These are phyloP conservation scores for Urochloa ruziziensis DNA, from an alignment of 176 grass and related monocot genomes.

Conservation along the genomic window DNA sequence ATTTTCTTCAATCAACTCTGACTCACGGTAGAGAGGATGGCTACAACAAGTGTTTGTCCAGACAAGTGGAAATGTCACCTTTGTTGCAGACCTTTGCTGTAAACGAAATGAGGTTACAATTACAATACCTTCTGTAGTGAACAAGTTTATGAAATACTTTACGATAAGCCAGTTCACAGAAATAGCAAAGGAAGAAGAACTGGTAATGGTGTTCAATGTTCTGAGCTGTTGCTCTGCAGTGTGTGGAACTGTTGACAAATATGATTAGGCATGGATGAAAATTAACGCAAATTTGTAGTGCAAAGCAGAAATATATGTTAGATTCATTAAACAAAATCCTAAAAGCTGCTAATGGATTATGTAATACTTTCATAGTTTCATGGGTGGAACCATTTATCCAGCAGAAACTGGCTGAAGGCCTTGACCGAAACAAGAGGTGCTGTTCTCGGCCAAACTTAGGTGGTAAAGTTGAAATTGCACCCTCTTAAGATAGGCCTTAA, in stretches of 20 bases:
- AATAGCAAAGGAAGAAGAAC: neutral
- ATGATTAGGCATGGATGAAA: neutral
- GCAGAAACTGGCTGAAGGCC: neutral
- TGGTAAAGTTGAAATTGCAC: neutral
- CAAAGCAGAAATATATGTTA: neutral
- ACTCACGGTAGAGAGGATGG: constrained; percentile 84
- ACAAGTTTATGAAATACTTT: neutral
- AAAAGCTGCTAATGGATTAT: neutral
- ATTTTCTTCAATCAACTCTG: constrained; percentile 80
- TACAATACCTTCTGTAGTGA: neutral
- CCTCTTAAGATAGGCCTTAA: neutral
- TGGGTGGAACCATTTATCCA: neutral
- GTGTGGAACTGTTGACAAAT: neutral
- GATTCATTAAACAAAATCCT: neutral
- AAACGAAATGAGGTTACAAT: constrained; percentile 21
- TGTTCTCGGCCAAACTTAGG: neutral
- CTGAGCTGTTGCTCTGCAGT: neutral
- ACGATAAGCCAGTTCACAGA: neutral
- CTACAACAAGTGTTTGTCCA: constrained; percentile 97
- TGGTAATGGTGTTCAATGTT: neutral
- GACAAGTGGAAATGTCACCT: constrained; percentile 87
- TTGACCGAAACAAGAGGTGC: neutral
- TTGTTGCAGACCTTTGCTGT: constrained; percentile 81
- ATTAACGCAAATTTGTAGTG: neutral
- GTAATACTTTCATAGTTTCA: neutral